Percentiles rank a stretch among this genome's conserved stretches.
These are phyloP conservation scores for Gremmenia infestans DNA, from an alignment of 2,329 filamentous ascomycete genomes.

Conservation along the genomic window DNA sequence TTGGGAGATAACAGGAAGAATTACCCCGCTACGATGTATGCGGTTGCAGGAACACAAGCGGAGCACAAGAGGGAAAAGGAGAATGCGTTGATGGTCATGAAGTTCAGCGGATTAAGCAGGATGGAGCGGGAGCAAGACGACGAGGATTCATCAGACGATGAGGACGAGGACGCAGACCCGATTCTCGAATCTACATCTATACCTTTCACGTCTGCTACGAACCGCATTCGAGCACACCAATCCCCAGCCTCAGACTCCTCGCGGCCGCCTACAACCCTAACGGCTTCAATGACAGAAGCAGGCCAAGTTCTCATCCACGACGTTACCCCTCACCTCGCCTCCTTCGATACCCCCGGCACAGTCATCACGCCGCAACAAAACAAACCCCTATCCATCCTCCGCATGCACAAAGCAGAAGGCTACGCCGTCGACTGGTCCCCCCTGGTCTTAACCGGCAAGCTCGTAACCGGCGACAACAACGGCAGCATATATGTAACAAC, in stretches of 20 bases:
- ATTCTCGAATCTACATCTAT: conserved; percentile 92
- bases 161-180: conserved; percentile 73
- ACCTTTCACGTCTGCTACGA: conserved; percentile 80
- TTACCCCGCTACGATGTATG: conserved; percentile 95
- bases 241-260: conserved; percentile 65
- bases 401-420: conserved; percentile 88
- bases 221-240: conserved; percentile 87
- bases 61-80: conserved; percentile 70
- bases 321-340: conserved; percentile 79
- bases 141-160: conserved; percentile 64
- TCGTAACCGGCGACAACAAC: conserved; percentile 86
- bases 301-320: conserved; percentile 89
- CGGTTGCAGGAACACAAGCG: conserved; percentile 91
- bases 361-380: conserved; percentile 76
- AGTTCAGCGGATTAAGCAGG: conserved; percentile 84
- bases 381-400: conserved; percentile 81
- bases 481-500: conserved; percentile 87
- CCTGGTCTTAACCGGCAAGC: conserved; percentile 70
- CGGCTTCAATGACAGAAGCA: conserved; percentile 89
- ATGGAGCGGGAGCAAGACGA: conserved; percentile 70
- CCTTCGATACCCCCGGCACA: conserved; percentile 85
- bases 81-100: conserved; percentile 93
- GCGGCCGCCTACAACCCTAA: conserved; percentile 72
- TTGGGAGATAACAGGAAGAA: conserved; percentile 84
- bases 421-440: conserved; percentile 98